phyloP scores from a whole-genome alignment of 2,329 filamentous ascomycete species.

The Sarocladium strictum region DNA sequence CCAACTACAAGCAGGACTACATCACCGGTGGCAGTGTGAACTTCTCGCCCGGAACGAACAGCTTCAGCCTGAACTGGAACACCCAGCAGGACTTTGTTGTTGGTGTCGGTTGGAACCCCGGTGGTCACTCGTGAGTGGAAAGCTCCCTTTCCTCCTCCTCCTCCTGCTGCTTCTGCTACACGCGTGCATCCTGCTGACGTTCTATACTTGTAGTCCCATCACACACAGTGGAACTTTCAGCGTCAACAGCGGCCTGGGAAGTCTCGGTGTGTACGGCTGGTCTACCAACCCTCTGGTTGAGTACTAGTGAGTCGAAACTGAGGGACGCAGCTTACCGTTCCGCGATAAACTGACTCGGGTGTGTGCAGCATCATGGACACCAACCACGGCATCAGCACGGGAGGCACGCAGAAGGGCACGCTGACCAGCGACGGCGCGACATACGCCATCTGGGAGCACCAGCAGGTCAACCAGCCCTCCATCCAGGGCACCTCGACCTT shows the following conservation, averaged over 20 bases:
- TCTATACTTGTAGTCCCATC: background rate
- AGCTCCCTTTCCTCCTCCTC: background rate
- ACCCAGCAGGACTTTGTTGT: conserved; percentile 15
- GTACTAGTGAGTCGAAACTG: conserved; percentile 21
- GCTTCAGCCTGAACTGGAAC: conserved; percentile 14
- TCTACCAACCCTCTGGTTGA: conserved; percentile 26
- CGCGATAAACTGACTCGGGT: no score
- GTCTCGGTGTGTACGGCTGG: conserved; percentile 26
- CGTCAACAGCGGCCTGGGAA: conserved; percentile 21
- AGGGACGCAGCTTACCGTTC: no score
- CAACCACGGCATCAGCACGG: conserved; percentile 11
- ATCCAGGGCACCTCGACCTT: conserved; percentile 45
- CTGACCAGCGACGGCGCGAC: conserved; percentile 29
- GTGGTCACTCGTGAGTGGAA: conserved; percentile 9
- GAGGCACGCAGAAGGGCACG: conserved; percentile 25
- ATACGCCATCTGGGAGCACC: conserved; percentile 31
- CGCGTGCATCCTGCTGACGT: background rate
- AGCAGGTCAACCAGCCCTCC: conserved; percentile 36
- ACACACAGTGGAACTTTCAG: conserved; percentile 9
- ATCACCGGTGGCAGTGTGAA: conserved; percentile 14
- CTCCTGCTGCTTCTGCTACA: background rate
- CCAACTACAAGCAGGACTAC: conserved; percentile 16
- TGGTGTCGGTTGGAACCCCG: conserved; percentile 13
- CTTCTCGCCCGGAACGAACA: conserved; percentile 12
- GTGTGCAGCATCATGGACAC: conserved; percentile 2